Evolutionary conservation across 371 early-diverging fungal genomes (phyloP), one percentile per base, ranked within the genome.

Genomic region (Apophysomyces variabilis): DNA sequence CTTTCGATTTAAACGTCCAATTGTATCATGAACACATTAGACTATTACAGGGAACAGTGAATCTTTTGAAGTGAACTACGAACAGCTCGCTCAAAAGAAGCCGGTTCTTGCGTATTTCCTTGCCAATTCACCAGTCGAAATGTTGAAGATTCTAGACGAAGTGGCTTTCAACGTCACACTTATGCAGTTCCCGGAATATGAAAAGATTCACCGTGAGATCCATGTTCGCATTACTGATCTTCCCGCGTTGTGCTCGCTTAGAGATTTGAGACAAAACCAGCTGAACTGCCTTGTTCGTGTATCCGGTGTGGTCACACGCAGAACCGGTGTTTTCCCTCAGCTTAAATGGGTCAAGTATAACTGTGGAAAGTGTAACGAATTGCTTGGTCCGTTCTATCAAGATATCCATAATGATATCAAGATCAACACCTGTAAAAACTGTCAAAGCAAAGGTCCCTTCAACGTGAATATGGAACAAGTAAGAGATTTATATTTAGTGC

Each of bases 291-390:
- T 99, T 44, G 93, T 99, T 44, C 90, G 95, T 50, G 93, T 99
- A 1, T 82, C 87, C 38, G 99, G 99, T 65, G 97, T 99, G 0
- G 98, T 99, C 5, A 98, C 99, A 2, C 88, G 97, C 57, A 89
- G 99, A 66, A 93, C 96, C 1, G 92, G 93, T 50, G 97, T 99
- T 5, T 97, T 97, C 77, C 99, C 99, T 54, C 96, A 97, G 74
- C 86, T 98, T 47, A 97, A 96, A 75, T 95, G 97, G 79, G 96
- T 98, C 64, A 99, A 97, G 78, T 99, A 92, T 75, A 93, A 95
- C 79, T 99, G 99, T 77, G 87, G 85, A 60, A 98, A 97, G 80
- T 99, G 99, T 84, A 94, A 92, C 39, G 90, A 91, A 6, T 78
- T 95, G 32, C 85, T 99, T 47, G 99, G 99, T 38, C 99, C 99